Evolutionary conservation across 169 alveolate genomes (phyloP).

Genomic region (Cryptosporidium felis): DNA sequence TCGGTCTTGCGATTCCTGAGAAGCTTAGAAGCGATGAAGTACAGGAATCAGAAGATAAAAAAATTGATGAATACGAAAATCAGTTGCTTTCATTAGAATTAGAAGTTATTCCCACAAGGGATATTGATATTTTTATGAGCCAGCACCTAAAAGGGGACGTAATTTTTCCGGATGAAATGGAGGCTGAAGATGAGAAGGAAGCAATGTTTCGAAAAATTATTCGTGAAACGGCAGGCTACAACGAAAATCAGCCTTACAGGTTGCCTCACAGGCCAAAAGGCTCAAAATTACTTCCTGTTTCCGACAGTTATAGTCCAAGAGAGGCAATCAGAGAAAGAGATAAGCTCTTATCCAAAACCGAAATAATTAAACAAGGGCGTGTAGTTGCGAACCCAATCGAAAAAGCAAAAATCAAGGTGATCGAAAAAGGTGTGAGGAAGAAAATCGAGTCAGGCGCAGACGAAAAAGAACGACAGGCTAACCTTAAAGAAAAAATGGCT

Average conservation of each 20-base stretch:
- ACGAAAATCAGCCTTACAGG: slow-evolving; percentile 51
- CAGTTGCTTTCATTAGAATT: slow-evolving; percentile 42
- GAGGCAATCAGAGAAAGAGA: slow-evolving; percentile 14
- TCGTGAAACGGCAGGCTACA: slow-evolving; percentile 47
- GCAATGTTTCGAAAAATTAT: slow-evolving; percentile 60
- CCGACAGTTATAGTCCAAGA: background rate
- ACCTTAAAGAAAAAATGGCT: background rate
- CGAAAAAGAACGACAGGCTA: background rate
- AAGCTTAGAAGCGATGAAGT: background rate
- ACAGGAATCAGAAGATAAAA: background rate
- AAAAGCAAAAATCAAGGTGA: background rate
- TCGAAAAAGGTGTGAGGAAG: slow-evolving; percentile 30
- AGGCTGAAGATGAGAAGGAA: slow-evolving; percentile 28
- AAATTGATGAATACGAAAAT: slow-evolving; percentile 24
- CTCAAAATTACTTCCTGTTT: background rate
- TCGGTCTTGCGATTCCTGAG: background rate
- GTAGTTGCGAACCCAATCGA: slow-evolving; percentile 4
- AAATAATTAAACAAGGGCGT: background rate
- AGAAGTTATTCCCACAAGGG: slow-evolving; percentile 18
- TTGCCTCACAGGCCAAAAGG: slow-evolving; percentile 53
- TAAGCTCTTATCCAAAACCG: background rate
- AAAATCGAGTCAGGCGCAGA: background rate
- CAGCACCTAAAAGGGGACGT: slow-evolving; percentile 46
- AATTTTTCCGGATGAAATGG: slow-evolving; percentile 22
- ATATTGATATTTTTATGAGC: slow-evolving; percentile 31